Evolutionary conservation across 2,329 filamentous ascomycete species (phyloP), one percentile per base, ranked within the genome.

Genomic region (Talaromyces pinophilus): DNA sequence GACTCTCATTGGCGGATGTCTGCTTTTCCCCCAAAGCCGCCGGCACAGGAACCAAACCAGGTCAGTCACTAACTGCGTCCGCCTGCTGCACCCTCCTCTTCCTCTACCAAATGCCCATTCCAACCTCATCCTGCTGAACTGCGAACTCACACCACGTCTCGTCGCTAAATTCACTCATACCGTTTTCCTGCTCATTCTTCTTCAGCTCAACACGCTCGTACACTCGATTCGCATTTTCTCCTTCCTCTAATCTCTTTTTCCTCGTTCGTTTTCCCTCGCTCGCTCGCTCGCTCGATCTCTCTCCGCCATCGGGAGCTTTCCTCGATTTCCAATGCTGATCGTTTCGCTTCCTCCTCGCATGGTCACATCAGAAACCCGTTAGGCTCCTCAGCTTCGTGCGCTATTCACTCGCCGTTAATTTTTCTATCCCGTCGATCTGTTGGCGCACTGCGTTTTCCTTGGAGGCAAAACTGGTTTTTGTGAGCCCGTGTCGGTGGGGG

Each of bases 311-410:
- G 61, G 35, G 68, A 66, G 59, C 55, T 46, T 65, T 59, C 54
- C 66, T 62, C 54, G 46, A 54, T 59, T 68, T 70, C 72, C 72
- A 72, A 77, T 78, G 77, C 75, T 73, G 72, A 69, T 70, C 69
- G 67, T 69, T 68, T 70, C 72, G 67, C 71, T 71, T 71, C 75
- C 69, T 71, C 73, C 69, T 71, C 73, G 65, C 71, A 70, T 72
- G 68, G 68, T 77, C 71, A 71, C 75, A 69, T 72, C 73, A 72
- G 74, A 74, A 72, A 71, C 74, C 73, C 77, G 71, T 64, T 77
- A 63, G 54, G n/a, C 42, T 50, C 15, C 44, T 40, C 5, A 46
- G 25, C 48, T 30, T 59, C 46, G 75, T 70, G 69, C 70, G 71
- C 71, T 69, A 70, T 64, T 70, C 71, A 67, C 67, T 68, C 71